Conservation (phyloP, 257 asterid species). For the Petrea volubilis region DNA sequence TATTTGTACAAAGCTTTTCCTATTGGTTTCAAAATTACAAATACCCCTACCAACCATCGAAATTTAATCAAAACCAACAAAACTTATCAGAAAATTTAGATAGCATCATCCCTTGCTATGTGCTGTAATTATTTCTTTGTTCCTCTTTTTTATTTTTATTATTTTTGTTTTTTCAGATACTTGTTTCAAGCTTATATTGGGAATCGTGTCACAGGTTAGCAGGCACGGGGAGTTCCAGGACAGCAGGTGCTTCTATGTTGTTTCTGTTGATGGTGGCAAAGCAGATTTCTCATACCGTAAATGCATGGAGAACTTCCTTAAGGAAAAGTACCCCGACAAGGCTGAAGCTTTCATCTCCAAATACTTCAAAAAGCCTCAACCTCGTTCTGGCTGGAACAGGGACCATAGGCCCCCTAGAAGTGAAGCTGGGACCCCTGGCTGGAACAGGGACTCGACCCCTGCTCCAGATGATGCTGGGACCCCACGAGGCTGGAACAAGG, state of each 20-base stretch:
- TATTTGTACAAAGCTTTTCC: too few species aligned
- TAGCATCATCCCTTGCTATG: too few species aligned
- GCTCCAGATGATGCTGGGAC: conserved; percentile 25
- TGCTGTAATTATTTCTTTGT: too few species aligned
- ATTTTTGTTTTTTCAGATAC: background rate
- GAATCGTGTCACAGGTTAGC: conserved; percentile 52
- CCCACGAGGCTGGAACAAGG: conserved; percentile 16
- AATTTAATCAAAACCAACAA: too few species aligned
- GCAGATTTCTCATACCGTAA: conserved; percentile 83
- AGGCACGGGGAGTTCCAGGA: conserved; percentile 71
- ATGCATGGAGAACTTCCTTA: conserved; percentile 64
- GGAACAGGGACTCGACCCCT: conserved; percentile 26
- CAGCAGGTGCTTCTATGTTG: conserved; percentile 79
- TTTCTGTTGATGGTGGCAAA: conserved; percentile 62
- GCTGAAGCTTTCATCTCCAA: conserved; percentile 64
- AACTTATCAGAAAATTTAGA: too few species aligned
- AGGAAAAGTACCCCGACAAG: conserved; percentile 64
- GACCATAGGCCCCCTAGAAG: conserved; percentile 35
- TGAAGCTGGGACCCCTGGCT: conserved; percentile 37
- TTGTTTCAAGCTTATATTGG: conserved; percentile 25
- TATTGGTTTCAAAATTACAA: too few species aligned
- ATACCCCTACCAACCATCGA: too few species aligned
- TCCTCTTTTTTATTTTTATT: background rate
- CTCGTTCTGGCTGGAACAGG: conserved; percentile 59
- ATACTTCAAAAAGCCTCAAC: conserved; percentile 66